Percentiles rank a stretch among this genome's conserved stretches.
These are phyloP conservation scores for Cardamine occulta DNA, from an alignment of 345 rosid species.

Conservation along the genomic window DNA sequence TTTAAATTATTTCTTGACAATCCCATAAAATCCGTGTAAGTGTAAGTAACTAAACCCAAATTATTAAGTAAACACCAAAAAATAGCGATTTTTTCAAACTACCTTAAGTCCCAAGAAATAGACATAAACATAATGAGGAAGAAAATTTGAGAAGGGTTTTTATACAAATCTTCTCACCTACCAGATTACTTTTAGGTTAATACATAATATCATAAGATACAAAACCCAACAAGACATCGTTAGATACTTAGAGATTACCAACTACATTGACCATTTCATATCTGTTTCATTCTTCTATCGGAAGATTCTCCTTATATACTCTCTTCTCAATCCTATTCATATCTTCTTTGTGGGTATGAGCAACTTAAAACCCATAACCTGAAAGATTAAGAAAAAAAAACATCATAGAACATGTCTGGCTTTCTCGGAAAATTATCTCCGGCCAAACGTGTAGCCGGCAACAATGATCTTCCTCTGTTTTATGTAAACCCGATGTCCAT, in stretches of 20 bases:
- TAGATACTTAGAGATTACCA: constrained; percentile 61
- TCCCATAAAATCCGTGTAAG: neutral
- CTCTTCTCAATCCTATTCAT: constrained; percentile 36
- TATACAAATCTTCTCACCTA: constrained; percentile 60
- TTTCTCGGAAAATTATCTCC: constrained; percentile 41
- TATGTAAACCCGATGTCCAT: constrained; percentile 36
- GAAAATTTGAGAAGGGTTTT: neutral
- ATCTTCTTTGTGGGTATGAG: constrained; percentile 37
- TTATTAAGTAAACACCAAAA: neutral
- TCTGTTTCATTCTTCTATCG: constrained; percentile 32
- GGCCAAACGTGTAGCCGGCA: constrained; percentile 29
- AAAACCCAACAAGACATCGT: constrained; percentile 42
- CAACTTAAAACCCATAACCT: constrained; percentile 19
- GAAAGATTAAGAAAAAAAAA: neutral
- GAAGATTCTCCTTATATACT: constrained; percentile 30
- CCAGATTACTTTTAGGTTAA: constrained; percentile 42
- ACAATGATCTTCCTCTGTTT: constrained; percentile 49
- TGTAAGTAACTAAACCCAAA: constrained; percentile 8
- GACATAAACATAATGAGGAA: constrained; percentile 3
- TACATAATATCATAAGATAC: constrained; percentile 21
- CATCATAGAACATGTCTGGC: constrained; percentile 42
- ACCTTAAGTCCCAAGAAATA: constrained; percentile 35
- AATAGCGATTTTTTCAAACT: neutral
- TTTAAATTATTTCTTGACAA: no score
- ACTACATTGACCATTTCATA: constrained; percentile 45